A percentile compares a stretch with the other conserved stretches of the same genome.
Evolutionary conservation across 495 filamentous ascomycete genomes (phyloP).

Genomic region (Aspergillus steynii): DNA sequence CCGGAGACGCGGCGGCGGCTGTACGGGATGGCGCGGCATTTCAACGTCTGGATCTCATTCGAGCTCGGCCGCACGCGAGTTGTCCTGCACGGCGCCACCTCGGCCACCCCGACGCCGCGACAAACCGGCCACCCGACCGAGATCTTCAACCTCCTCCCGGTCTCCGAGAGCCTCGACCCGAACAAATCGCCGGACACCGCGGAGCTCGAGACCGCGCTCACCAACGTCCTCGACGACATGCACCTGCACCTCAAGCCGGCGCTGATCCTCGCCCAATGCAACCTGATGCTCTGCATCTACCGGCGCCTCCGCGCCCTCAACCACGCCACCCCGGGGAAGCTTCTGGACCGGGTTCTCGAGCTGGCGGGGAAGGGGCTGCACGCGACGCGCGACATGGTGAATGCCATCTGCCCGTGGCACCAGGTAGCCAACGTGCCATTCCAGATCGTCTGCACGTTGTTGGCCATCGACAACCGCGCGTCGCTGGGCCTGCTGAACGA

Average conservation of each 20-base stretch:
- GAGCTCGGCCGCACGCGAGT: conserved; percentile 55
- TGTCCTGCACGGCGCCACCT: conserved; percentile 42
- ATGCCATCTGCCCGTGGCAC: conserved; percentile 49
- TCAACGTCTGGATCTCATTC: conserved; percentile 54
- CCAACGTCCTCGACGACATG: conserved; percentile 36
- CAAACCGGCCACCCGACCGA: conserved; percentile 27
- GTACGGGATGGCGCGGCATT: conserved; percentile 51
- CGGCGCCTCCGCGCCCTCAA: conserved; percentile 50
- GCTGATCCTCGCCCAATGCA: conserved; percentile 48
- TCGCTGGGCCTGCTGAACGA: conserved; percentile 46
- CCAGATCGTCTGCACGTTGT: conserved; percentile 53
- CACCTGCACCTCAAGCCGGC: conserved; percentile 31
- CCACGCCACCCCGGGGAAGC: conserved; percentile 31
- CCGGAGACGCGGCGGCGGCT: conserved; percentile 43
- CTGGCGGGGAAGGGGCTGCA: conserved; percentile 35
- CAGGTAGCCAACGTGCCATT: conserved; percentile 56
- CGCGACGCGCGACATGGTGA: conserved; percentile 42
- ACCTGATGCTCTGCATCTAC: conserved; percentile 54
- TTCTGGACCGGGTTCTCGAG: conserved; percentile 38
- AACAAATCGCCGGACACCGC: conserved; percentile 33
- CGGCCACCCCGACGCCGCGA: conserved; percentile 26
- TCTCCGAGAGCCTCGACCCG: conserved; percentile 48
- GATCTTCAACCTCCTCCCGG: conserved; percentile 44
- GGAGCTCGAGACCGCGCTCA: conserved; percentile 40
- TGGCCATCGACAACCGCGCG: conserved; percentile 52